A percentile compares a stretch with the other conserved stretches of the same genome.
Evolutionary conservation across 768 basidiomycete species (phyloP).

Genomic region (Pisolithus microcarpus): DNA sequence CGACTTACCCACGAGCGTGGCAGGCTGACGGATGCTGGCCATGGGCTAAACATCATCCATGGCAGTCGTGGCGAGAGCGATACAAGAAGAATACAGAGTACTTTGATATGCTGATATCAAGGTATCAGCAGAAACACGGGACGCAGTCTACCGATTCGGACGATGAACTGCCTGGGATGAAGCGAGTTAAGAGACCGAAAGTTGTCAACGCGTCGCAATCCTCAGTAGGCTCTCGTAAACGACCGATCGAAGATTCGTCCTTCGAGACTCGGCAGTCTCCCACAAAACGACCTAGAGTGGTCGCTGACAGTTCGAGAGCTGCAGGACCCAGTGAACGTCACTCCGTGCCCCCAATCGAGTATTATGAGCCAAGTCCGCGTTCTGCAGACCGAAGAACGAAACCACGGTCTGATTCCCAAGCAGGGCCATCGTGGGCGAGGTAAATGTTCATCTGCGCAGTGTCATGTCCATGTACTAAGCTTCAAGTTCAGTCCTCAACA

Average conservation of each 20-base stretch:
- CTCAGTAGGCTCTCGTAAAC: neutral
- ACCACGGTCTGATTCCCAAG: too few relatives aligned
- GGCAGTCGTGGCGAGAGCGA: slow-evolving; percentile 60
- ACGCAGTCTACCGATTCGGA: neutral
- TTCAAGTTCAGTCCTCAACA: too few relatives aligned
- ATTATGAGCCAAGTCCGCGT: neutral
- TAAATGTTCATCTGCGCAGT: too few relatives aligned
- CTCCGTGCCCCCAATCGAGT: neutral
- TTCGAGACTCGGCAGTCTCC: neutral
- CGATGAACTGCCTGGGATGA: neutral
- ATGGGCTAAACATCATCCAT: slow-evolving; percentile 47
- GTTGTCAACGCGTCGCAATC: neutral
- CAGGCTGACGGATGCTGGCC: slow-evolving; percentile 39
- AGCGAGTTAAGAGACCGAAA: neutral
- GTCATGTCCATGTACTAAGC: too few relatives aligned
- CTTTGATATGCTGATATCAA: slow-evolving; percentile 39
- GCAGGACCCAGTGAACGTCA: neutral
- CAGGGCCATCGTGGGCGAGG: too few relatives aligned
- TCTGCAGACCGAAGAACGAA: neutral
- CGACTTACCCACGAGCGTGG: neutral
- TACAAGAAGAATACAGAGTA: slow-evolving; percentile 39
- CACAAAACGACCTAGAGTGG: neutral
- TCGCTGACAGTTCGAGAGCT: neutral
- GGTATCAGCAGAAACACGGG: slow-evolving; percentile 30
- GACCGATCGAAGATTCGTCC: neutral